These are phyloP conservation scores for Arthrobotrys pseudoclavata DNA, from an alignment of 2,329 filamentous ascomycete species.

Conservation along the genomic window DNA sequence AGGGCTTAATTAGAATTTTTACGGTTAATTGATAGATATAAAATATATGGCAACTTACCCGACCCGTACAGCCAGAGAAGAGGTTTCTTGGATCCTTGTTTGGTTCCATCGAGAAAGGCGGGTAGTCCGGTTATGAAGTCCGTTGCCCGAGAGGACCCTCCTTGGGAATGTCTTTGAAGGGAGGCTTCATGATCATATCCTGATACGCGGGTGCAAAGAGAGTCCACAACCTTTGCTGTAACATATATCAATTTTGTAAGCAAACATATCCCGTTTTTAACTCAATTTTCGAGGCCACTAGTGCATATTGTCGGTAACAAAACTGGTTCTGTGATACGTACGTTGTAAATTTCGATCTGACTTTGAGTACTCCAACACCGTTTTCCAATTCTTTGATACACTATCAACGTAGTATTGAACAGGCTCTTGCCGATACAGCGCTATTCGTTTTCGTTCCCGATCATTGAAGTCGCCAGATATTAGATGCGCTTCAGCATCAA, in stretches of 20 bases:
- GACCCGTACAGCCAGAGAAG: constrained; percentile 18
- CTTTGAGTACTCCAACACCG: constrained; percentile 2
- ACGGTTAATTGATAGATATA: neutral
- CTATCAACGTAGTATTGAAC: constrained; percentile 5
- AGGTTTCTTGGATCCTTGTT: constrained; percentile 4
- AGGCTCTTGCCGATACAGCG: neutral
- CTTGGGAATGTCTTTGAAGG: neutral
- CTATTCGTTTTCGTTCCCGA: neutral
- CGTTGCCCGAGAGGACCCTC: neutral
- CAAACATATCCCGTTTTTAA: neutral
- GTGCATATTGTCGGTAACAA: too few species aligned
- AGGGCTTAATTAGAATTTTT: neutral
- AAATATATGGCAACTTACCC: neutral
- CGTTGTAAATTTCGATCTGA: neutral
- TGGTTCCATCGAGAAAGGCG: constrained; percentile 3
- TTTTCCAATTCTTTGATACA: constrained; percentile 13
- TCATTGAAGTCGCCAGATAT: constrained; percentile 5
- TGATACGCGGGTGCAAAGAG: constrained; percentile 9
- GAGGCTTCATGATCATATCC: constrained; percentile 19
- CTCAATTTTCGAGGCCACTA: neutral
- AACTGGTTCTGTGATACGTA: too few species aligned
- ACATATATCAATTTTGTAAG: neutral
- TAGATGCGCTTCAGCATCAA: constrained; percentile 14
- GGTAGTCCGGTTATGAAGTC: constrained; percentile 19
- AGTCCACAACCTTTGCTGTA: constrained; percentile 1